Evolutionary conservation across 129 eudicot species (phyloP), one percentile per base, ranked within the genome.

Genomic region (Cynara cardunculus): DNA sequence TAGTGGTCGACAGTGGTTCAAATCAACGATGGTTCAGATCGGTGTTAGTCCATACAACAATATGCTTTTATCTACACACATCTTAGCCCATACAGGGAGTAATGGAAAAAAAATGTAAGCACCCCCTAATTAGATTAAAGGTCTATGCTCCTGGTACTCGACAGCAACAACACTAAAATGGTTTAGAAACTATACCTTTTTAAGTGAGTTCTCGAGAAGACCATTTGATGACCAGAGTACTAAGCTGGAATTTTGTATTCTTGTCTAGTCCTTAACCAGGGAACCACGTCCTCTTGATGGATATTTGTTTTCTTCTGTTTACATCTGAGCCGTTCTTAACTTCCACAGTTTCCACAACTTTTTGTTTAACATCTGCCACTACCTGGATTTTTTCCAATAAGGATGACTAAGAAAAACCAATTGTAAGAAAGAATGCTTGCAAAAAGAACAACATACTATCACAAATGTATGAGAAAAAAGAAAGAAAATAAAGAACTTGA

Each of bases 271-370:
- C 80, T 76, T 83, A 56, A 61, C 85, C 59, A 87, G 85, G 80
- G 89, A 72, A 28, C 96, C 97, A 87, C 97, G 94, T 32, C 91
- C 96, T 81, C 93, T 86, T 69, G 93, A 90, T 53, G 96, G 81
- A 86, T 80, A 87, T 72, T 85, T 88, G 98, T 78, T 85, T 95
- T 84, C 84, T 92, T 81, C 78, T 95, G 84, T 74, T 90, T 77
- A 80, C 86, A 81, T 92, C 94, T 78, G 87, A 72, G 25, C 84
- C 81, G 31, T 72, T 79, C 89, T 88, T 90, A 68, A 53, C 44
- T 22, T 91, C 97, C 66, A 81, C 35, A 41, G 71, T 71, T 70
- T 86, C 96, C 67, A 81, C 86, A 71, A 19, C 64, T 75, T 86
- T 90, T 77, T 88, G 92, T 84, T 85, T 87, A 37, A 75, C 76